Percentiles rank a stretch among this genome's conserved stretches.
These are phyloP conservation scores for Pseudonitzschia pungens DNA, from an alignment of 108 stramenopile species.

Conservation along the genomic window DNA sequence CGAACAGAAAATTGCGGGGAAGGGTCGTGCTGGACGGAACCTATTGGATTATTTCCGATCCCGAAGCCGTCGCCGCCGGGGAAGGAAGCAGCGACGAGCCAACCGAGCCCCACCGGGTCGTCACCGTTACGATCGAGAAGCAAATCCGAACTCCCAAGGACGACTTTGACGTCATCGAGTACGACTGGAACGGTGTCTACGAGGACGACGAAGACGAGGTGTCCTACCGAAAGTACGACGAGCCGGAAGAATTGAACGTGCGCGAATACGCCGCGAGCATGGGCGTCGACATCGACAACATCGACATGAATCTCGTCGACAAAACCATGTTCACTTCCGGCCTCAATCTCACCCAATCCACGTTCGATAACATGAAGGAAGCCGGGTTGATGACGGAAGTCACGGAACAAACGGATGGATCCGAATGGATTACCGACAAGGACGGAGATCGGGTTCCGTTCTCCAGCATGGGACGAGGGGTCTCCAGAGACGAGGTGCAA, in stretches of 20 bases:
- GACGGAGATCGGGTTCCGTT: slow-evolving; percentile 46
- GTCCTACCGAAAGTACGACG: slow-evolving; percentile 59
- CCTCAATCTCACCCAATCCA: slow-evolving; percentile 61
- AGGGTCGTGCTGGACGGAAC: slow-evolving; percentile 73
- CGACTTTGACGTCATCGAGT: slow-evolving; percentile 67
- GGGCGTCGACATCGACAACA: slow-evolving; percentile 88
- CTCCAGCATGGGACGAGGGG: slow-evolving; percentile 39
- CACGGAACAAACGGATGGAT: slow-evolving; percentile 72
- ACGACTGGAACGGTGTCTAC: slow-evolving; percentile 86
- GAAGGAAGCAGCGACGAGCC: slow-evolving; percentile 1
- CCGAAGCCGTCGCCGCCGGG: slow-evolving; percentile 16
- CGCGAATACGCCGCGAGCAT: slow-evolving; percentile 73
- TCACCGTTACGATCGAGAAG: slow-evolving; percentile 76
- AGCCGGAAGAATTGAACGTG: slow-evolving; percentile 77
- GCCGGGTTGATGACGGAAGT: slow-evolving; percentile 69
- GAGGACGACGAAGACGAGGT: slow-evolving; percentile 75
- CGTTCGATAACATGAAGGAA: slow-evolving; percentile 58
- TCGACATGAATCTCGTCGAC: slow-evolving; percentile 84
- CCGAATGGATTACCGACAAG: slow-evolving; percentile 50
- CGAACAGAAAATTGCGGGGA: slow-evolving; percentile 59
- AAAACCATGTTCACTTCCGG: slow-evolving; percentile 81
- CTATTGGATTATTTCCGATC: slow-evolving; percentile 75
- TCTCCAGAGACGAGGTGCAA: slow-evolving; percentile 42
- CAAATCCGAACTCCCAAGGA: slow-evolving; percentile 43
- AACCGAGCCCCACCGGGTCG: slow-evolving; percentile 34